These are phyloP conservation scores for Apiospora koreana DNA, from an alignment of 2,329 filamentous ascomycete species.

Conservation along the genomic window DNA sequence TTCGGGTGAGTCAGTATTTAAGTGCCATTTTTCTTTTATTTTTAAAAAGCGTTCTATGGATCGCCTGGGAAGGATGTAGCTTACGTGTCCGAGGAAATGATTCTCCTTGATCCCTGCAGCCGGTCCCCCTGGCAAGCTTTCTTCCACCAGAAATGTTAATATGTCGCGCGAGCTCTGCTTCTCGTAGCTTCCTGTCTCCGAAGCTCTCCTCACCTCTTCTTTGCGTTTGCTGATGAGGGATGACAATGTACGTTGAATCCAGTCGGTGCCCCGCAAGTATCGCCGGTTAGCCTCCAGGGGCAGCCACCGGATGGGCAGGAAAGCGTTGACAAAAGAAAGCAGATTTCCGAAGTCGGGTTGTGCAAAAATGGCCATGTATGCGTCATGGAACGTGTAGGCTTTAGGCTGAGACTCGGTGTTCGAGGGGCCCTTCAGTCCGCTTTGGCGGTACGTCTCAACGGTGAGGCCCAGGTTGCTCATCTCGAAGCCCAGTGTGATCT, in stretches of 20 bases:
- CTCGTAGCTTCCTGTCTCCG: constrained; percentile 16
- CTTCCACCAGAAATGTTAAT: constrained; percentile 35
- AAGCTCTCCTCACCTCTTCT: constrained; percentile 22
- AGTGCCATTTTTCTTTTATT: no score
- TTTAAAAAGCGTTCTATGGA: constrained; percentile 11
- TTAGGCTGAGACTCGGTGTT: constrained; percentile 33
- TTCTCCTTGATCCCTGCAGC: background rate
- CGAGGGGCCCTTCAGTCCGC: background rate
- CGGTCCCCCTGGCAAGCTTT: background rate
- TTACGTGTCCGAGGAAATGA: background rate
- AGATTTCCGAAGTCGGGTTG: constrained; percentile 25
- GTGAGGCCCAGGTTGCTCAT: constrained; percentile 26
- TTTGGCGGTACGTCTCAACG: background rate
- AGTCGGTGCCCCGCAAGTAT: constrained; percentile 35
- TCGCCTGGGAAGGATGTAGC: constrained; percentile 12
- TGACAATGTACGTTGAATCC: constrained; percentile 22
- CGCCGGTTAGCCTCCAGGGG: constrained; percentile 40
- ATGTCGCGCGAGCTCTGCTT: constrained; percentile 26
- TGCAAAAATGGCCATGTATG: background rate
- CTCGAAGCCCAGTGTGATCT: constrained; percentile 36
- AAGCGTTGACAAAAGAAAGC: constrained; percentile 33
- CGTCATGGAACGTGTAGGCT: constrained; percentile 31
- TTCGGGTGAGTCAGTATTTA: background rate
- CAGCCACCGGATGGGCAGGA: constrained; percentile 36
- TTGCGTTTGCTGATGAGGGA: constrained; percentile 33